phyloP scores from a whole-genome alignment of 257 asterid genomes.

The Ehretia macrophylla region DNA sequence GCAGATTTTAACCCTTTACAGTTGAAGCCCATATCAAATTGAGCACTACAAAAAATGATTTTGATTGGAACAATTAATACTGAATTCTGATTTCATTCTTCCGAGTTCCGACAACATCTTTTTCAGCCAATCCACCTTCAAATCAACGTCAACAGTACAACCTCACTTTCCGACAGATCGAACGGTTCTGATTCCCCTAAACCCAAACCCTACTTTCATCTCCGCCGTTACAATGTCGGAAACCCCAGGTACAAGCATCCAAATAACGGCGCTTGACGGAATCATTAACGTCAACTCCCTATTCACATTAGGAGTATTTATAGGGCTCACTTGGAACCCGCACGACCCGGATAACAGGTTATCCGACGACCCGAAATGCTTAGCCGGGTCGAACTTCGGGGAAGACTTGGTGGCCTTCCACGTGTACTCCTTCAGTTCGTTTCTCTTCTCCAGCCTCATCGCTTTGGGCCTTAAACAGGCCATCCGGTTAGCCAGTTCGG shows the following conservation, averaged over 20 bases:
- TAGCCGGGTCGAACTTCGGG: slow-evolving; percentile 44
- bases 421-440: slow-evolving; percentile 86
- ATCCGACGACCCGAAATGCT: slow-evolving; percentile 48
- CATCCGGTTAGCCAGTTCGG: slow-evolving; percentile 37
- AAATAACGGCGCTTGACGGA: slow-evolving; percentile 81
- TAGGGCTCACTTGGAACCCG: slow-evolving; percentile 94
- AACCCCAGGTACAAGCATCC: slow-evolving; percentile 56
- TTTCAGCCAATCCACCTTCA: too few species aligned
- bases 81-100: too few species aligned
- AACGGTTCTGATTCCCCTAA: neutral
- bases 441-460: slow-evolving; percentile 84
- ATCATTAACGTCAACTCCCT: slow-evolving; percentile 87
- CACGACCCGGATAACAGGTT: slow-evolving; percentile 68
- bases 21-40: too few species aligned
- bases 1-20: too few species aligned
- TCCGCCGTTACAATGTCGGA: slow-evolving; percentile 41
- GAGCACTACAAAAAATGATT: too few species aligned
- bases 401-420: slow-evolving; percentile 71
- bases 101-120: too few species aligned
- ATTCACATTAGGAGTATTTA: slow-evolving; percentile 83
- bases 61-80: too few species aligned
- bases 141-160: too few species aligned
- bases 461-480: slow-evolving; percentile 84
- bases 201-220: neutral
- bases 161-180: too few species aligned